These are phyloP conservation scores for Aeschynomene evenia DNA, from an alignment of 306 rosid genomes.

Conservation along the genomic window DNA sequence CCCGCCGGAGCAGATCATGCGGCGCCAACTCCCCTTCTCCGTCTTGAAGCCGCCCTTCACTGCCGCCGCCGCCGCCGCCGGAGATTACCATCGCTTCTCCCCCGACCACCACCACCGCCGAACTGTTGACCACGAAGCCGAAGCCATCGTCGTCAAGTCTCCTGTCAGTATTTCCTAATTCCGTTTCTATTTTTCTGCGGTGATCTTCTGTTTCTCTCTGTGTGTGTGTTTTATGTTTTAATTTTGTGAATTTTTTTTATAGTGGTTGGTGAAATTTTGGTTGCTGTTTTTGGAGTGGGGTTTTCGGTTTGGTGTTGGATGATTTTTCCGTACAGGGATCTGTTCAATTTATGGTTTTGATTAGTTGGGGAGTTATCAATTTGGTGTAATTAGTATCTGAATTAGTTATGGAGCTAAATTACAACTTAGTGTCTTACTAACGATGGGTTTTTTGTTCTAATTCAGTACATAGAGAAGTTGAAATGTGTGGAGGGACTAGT, in stretches of 20 bases:
- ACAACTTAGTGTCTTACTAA: slow-evolving; percentile 2
- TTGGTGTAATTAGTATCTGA: slow-evolving; percentile 26
- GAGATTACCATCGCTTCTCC: slow-evolving; percentile 74
- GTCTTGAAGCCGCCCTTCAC: slow-evolving; percentile 74
- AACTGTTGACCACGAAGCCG: slow-evolving; percentile 49
- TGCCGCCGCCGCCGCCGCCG: slow-evolving; percentile 36
- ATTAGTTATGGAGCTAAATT: slow-evolving; percentile 35
- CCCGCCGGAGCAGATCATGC: slow-evolving; percentile 59
- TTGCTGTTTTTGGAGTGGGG: slow-evolving; percentile 2
- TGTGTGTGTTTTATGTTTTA: neutral
- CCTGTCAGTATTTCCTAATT: slow-evolving; percentile 44
- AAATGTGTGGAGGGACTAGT: neutral
- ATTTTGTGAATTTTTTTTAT: neutral
- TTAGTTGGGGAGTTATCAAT: slow-evolving; percentile 25
- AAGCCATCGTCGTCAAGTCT: slow-evolving; percentile 63
- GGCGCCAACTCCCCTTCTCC: slow-evolving; percentile 73
- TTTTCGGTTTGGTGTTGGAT: slow-evolving; percentile 17
- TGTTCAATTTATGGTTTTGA: slow-evolving; percentile 26
- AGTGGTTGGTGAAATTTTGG: neutral
- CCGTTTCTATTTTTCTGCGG: neutral
- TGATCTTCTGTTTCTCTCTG: slow-evolving; percentile 1
- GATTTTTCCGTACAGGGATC: slow-evolving; percentile 42
- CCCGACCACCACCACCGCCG: slow-evolving; percentile 58
- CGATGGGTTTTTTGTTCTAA: neutral
- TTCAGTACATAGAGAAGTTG: neutral